phyloP scores from a whole-genome alignment of 176 grass and related monocot species.

The Cenchrus fungigraminus region DNA sequence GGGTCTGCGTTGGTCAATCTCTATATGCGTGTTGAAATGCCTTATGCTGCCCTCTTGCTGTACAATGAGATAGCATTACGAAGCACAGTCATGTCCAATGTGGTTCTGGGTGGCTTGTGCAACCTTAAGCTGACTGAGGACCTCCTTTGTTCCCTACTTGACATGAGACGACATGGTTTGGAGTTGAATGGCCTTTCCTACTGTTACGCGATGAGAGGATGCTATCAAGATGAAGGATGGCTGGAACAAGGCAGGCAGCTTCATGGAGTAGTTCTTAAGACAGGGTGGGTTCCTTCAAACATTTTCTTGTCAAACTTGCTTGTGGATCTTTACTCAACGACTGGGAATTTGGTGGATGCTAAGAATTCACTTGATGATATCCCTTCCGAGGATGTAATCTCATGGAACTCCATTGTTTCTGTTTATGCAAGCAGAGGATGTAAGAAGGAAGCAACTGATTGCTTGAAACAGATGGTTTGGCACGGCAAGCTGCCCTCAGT shows the following conservation, averaged over 20 bases:
- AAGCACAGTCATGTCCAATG: conserved; percentile 38
- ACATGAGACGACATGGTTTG: conserved; percentile 27
- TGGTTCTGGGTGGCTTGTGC: conserved; percentile 44
- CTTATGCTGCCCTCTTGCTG: conserved; percentile 32
- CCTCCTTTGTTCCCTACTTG: conserved; percentile 32
- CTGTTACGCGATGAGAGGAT: conserved; percentile 33
- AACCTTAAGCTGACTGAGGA: conserved; percentile 23
- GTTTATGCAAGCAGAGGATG: conserved; percentile 18
- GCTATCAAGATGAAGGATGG: conserved; percentile 35
- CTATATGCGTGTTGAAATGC: conserved; percentile 30
- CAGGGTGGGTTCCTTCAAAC: conserved; percentile 39
- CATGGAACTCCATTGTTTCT: conserved; percentile 49
- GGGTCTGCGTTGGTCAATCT: conserved; percentile 37
- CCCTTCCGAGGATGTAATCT: conserved; percentile 30
- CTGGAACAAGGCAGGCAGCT: conserved; percentile 42
- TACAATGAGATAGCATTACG: neutral
- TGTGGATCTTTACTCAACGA: conserved; percentile 43
- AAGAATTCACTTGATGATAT: conserved; percentile 29
- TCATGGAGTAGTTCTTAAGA: conserved; percentile 46
- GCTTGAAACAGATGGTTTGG: conserved; percentile 45
- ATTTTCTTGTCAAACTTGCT: conserved; percentile 48
- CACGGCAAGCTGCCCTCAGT: conserved; percentile 34
- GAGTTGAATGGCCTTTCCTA: conserved; percentile 44
- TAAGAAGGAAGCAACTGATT: conserved; percentile 31
- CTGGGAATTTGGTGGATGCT: conserved; percentile 24